Percentiles rank a stretch among this genome's conserved stretches.
Evolutionary conservation across 2,329 filamentous ascomycete genomes (phyloP).

Genomic region (Knufia petricola): DNA sequence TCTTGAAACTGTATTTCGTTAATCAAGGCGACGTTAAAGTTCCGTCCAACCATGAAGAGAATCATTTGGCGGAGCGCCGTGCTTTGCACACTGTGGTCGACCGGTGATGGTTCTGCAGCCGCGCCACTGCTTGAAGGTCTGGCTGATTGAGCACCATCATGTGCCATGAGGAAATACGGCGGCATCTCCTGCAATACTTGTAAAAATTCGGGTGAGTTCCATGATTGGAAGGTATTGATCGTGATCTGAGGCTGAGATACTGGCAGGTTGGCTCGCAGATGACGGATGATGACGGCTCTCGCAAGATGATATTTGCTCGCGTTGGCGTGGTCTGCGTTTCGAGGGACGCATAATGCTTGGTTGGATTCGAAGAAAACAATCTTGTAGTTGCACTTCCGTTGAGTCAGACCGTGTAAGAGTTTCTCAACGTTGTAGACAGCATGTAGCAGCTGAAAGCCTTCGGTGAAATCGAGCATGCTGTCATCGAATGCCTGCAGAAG

Average conservation of each 20-base stretch:
- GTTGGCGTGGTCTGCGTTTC: conserved; percentile 26
- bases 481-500: conserved; percentile 55
- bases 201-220: conserved; percentile 42
- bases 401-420: conserved; percentile 51
- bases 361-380: conserved; percentile 56
- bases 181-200: conserved; percentile 46
- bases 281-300: conserved; percentile 54
- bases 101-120: conserved; percentile 5
- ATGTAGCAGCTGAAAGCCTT: conserved; percentile 62
- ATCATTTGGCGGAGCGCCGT: conserved; percentile 41
- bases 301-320: conserved; percentile 51
- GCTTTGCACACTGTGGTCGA: conserved; percentile 20
- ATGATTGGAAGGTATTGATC: conserved; percentile 40
- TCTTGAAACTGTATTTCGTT: conserved; percentile 55
- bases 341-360: conserved; percentile 45
- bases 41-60: conserved; percentile 44
- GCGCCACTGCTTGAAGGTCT: conserved; percentile 15
- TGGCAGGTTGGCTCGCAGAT: conserved; percentile 44
- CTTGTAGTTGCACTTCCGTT: conserved; percentile 61
- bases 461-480: conserved; percentile 50
- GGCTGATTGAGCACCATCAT: conserved; percentile 44
- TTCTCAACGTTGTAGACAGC: conserved; percentile 59
- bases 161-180: conserved; percentile 59
- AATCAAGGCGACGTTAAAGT: conserved; percentile 54
- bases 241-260: conserved; percentile 32